phyloP scores from a whole-genome alignment of 192 early-diverging fungal species.

The Gaertneriomyces semiglobifer region DNA sequence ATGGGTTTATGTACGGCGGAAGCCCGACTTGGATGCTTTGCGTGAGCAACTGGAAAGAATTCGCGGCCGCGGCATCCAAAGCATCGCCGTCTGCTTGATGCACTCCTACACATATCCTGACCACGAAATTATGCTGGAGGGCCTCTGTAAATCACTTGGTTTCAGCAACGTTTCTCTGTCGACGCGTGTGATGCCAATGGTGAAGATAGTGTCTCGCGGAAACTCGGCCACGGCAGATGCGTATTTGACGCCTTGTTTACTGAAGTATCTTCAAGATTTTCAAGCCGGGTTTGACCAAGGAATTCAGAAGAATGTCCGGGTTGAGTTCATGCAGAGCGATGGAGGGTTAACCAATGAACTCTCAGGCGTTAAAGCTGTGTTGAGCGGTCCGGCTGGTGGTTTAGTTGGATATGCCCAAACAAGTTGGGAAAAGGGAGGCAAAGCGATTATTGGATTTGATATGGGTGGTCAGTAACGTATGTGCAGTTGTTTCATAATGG shows the following conservation, averaged over 20 bases:
- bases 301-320: slow-evolving; percentile 45
- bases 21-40: slow-evolving; percentile 59
- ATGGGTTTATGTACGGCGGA: slow-evolving; percentile 67
- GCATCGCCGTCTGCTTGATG: slow-evolving; percentile 89
- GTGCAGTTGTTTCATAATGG: slow-evolving; percentile 27
- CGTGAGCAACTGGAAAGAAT: slow-evolving; percentile 57
- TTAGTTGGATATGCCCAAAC: slow-evolving; percentile 83
- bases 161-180: slow-evolving; percentile 86
- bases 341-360: slow-evolving; percentile 86
- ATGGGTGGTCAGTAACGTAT: slow-evolving; percentile 70
- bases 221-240: slow-evolving; percentile 87
- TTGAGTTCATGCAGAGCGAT: slow-evolving; percentile 99
- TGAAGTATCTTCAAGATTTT: slow-evolving; percentile 82
- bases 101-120: slow-evolving; percentile 89
- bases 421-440: slow-evolving; percentile 36
- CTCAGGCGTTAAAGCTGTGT: slow-evolving; percentile 81
- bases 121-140: slow-evolving; percentile 72
- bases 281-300: slow-evolving; percentile 78
- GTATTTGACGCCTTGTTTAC: slow-evolving; percentile 91
- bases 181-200: slow-evolving; percentile 80
- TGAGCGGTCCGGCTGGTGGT: slow-evolving; percentile 93
- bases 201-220: slow-evolving; percentile 91
- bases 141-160: slow-evolving; percentile 66
- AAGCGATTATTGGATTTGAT: slow-evolving; percentile 90
- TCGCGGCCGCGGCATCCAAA: slow-evolving; percentile 70